Base-by-base conservation (phyloP, 1,284 basidiomycete species). In the Schizophyllum amplum region DNA sequence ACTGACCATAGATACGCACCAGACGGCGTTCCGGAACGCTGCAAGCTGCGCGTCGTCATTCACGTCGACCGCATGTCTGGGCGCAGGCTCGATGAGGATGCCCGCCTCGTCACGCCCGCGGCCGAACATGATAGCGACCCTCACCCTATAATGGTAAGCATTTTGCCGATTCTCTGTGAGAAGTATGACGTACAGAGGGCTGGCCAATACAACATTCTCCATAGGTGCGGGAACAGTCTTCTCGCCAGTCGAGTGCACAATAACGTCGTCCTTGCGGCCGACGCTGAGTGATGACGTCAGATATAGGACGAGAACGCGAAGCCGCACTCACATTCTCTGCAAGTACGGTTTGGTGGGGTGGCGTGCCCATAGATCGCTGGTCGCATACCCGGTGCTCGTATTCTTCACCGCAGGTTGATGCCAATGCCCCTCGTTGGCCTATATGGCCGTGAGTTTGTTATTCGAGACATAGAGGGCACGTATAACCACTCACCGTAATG, bases 1-100 rank as follows among this genome's bases (percentile, higher is more conserved):
- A n/a, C n/a, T n/a, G n/a, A n/a, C n/a, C n/a, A n/a, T n/a, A 33
- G 27, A 33, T 33, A 33, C 13, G 27, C 13, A 33, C 27, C 27
- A 33, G 13, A 42, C 17, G 17, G 33, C 33, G 17, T 42, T 42
- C 13, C 33, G 33, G 33, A 42, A 42, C 3, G 33, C 33, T 9
- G 33, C 33, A 17, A 42, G 13, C 17, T 42, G 33, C 46, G 33
- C 0, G 70, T 64, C 26, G 75, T 62, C 3, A 57, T 53, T 2
- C 63, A 58, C 27, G 74, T 68, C 4, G 66, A 63, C 1, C 72
- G 71, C 50, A 70, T 60, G 0, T 61, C 60, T 56, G 74, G 74
- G 15, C 75, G 65, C 4, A 67, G 59, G 51, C 67, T 69, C 53
- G 69, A 67, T 0, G 62, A 52, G 15, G 71, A 50, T 2, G 24